Conservation (phyloP, 2,329 filamentous ascomycete species). For the Aurifilum marmelostoma region DNA sequence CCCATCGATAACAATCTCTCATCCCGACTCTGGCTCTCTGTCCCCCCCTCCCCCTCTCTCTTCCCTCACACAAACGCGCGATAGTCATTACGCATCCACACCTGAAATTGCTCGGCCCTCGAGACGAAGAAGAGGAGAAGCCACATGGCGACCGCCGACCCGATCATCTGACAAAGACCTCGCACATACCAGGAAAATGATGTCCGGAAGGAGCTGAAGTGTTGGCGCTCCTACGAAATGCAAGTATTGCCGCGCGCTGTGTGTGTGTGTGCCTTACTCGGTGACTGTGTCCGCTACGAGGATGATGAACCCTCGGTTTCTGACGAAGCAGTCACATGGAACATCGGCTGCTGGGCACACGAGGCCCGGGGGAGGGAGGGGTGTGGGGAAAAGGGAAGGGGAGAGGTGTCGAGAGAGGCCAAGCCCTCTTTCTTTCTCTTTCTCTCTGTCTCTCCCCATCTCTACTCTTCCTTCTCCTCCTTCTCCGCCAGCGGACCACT, state of each 20-base stretch:
- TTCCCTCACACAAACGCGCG: neutral
- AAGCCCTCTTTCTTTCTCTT: neutral
- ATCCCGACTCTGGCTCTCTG: neutral
- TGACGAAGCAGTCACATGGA: neutral
- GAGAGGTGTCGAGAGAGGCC: neutral
- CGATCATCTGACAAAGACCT: constrained; percentile 2
- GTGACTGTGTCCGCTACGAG: neutral
- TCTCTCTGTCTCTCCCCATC: neutral
- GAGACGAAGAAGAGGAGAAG: too few relatives aligned
- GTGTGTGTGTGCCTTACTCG: neutral
- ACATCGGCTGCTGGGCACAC: neutral
- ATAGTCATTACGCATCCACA: neutral
- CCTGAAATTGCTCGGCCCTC: neutral
- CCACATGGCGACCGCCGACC: neutral
- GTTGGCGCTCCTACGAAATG: constrained; percentile 15
- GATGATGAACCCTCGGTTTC: neutral
- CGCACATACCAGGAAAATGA: neutral
- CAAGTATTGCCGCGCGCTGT: constrained; percentile 2
- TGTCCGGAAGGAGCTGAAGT: constrained; percentile 8
- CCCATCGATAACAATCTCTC: neutral
- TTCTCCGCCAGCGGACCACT: neutral
- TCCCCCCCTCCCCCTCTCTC: neutral
- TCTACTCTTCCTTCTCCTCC: too few relatives aligned
- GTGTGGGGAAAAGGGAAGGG: too few relatives aligned
- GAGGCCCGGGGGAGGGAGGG: too few relatives aligned